A percentile compares a stretch with the other conserved stretches of the same genome.
phyloP scores from a whole-genome alignment of 2,329 filamentous ascomycete species.

The Fonsecaea pedrosoi region DNA sequence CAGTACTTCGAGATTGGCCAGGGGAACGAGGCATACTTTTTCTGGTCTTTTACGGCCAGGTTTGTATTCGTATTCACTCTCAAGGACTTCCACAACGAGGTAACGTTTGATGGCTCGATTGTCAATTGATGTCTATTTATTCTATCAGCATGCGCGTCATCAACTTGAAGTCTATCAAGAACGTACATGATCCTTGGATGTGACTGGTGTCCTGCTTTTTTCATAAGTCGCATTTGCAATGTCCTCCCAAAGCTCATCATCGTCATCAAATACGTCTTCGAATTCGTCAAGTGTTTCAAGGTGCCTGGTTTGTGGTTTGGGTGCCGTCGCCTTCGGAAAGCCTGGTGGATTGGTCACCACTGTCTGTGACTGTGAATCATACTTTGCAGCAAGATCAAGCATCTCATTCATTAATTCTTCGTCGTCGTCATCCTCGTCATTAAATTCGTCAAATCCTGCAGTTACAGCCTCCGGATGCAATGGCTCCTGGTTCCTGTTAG shows the following conservation, averaged over 20 bases:
- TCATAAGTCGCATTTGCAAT: conserved; percentile 69
- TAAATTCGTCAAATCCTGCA: conserved; percentile 39
- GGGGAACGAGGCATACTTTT: conserved; percentile 64
- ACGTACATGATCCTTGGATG: conserved; percentile 35
- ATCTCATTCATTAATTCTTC: conserved; percentile 43
- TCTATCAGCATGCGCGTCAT: conserved; percentile 63
- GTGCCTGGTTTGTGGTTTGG: conserved; percentile 18
- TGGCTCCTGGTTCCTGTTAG: not conserved
- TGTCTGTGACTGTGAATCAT: conserved; percentile 33
- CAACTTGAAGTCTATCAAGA: conserved; percentile 53
- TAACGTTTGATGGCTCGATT: conserved; percentile 80
- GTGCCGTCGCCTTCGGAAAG: not conserved
- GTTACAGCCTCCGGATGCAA: not conserved
- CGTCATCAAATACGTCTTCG: conserved; percentile 69
- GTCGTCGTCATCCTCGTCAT: conserved; percentile 42
- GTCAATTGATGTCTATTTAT: conserved; percentile 70
- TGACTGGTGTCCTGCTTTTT: conserved; percentile 67
- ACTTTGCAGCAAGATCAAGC: conserved; percentile 38
- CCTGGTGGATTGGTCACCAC: conserved; percentile 1
- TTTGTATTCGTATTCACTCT: conserved; percentile 70
- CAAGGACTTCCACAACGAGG: conserved; percentile 75
- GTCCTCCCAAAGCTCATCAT: conserved; percentile 76
- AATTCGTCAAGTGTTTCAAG: conserved; percentile 39
- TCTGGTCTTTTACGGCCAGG: conserved; percentile 67
- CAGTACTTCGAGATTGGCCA: conserved; percentile 35